phyloP scores from a whole-genome alignment of 768 basidiomycete genomes.

The Amanita pallidorosea region DNA sequence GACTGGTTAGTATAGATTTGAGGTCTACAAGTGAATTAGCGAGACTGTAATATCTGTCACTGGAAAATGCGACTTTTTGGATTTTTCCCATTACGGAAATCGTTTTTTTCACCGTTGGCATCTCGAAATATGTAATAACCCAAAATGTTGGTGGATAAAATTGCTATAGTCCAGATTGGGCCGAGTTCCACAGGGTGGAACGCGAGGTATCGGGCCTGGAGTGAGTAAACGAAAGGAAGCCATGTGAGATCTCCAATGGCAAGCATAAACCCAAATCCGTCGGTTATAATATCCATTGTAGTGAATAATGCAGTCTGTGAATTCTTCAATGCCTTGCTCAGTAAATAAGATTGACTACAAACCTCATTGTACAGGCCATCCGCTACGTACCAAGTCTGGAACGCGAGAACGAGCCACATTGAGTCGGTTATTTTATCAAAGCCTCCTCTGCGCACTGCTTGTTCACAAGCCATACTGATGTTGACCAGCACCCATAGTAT shows the following conservation, averaged over 20 bases:
- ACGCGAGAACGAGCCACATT: slow-evolving; percentile 80
- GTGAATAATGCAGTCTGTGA: slow-evolving; percentile 76
- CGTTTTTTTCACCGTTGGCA: slow-evolving; percentile 90
- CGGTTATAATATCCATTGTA: slow-evolving; percentile 95
- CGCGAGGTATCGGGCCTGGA: slow-evolving; percentile 94
- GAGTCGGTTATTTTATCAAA: slow-evolving; percentile 67
- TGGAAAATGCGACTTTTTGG: slow-evolving; percentile 24
- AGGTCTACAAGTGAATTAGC: slow-evolving; percentile 42
- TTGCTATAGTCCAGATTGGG: slow-evolving; percentile 36
- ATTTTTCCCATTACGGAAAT: slow-evolving; percentile 88
- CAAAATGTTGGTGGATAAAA: slow-evolving; percentile 52
- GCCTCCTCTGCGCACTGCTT: slow-evolving; percentile 73
- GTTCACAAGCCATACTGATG: slow-evolving; percentile 85
- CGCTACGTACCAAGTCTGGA: slow-evolving; percentile 80
- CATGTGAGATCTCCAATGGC: slow-evolving; percentile 84
- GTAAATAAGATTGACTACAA: slow-evolving; percentile 4
- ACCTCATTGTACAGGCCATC: slow-evolving; percentile 92
- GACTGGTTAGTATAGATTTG: slow-evolving; percentile 65
- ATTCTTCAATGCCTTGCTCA: neutral
- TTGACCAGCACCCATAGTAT: slow-evolving; percentile 90
- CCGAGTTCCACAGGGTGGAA: slow-evolving; percentile 79
- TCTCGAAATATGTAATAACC: slow-evolving; percentile 90
- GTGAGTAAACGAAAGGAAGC: slow-evolving; percentile 90
- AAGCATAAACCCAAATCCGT: slow-evolving; percentile 99
- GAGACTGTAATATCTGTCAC: neutral